Conservation (phyloP, 257 asterid genomes). For the Nyctanthes arbortristis region DNA sequence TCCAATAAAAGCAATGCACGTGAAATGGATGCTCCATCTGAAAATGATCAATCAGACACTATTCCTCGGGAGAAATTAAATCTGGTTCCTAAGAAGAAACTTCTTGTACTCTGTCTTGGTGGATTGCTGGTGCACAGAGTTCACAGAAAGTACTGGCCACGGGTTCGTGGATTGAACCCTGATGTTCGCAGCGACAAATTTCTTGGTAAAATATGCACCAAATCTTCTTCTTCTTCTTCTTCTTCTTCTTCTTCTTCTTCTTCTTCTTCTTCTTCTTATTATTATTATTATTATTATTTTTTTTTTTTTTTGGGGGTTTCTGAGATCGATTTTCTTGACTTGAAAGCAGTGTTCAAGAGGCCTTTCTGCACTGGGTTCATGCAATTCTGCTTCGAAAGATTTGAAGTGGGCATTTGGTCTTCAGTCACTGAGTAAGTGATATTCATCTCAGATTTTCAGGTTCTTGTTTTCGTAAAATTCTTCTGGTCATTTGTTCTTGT, state of each 20-base stretch:
- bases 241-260: too few relatives aligned
- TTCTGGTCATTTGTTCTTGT: too few relatives aligned
- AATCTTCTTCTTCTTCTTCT: background rate
- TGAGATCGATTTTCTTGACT: background rate
- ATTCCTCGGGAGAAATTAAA: constrained; percentile 43
- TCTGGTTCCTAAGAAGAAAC: constrained; percentile 58
- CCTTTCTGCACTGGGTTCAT: constrained; percentile 55
- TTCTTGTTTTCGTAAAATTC: too few relatives aligned
- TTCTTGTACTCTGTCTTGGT: constrained; percentile 53
- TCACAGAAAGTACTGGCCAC: constrained; percentile 6
- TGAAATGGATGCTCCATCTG: background rate
- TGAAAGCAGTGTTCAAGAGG: constrained; percentile 48
- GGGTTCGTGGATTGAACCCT: constrained; percentile 34
- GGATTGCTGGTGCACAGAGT: constrained; percentile 52
- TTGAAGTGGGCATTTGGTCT: constrained; percentile 65
- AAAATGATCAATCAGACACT: constrained; percentile 26
- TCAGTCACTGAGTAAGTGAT: constrained; percentile 48
- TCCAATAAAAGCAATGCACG: background rate
- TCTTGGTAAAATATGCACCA: constrained; percentile 16
- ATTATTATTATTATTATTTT: background rate
- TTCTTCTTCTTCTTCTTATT: background rate
- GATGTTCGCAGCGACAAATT: constrained; percentile 42
- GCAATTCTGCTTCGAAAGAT: constrained; percentile 54
- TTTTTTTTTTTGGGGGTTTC: background rate
- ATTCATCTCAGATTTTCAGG: background rate